Base-by-base conservation (phyloP, 768 basidiomycete genomes). In the Krasilnikovozyma curviuscula region DNA sequence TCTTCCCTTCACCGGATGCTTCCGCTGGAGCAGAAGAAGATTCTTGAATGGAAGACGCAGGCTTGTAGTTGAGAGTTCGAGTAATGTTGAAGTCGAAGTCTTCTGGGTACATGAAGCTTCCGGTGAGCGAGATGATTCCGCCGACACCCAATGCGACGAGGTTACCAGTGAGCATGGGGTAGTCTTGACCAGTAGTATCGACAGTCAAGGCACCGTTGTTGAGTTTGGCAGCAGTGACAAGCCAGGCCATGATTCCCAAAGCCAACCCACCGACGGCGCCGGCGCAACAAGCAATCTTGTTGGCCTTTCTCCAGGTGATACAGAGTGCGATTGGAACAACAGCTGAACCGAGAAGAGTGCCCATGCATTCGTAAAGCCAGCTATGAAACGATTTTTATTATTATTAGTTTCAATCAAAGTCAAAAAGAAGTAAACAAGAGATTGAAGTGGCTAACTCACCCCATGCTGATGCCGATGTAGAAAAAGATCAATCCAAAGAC, bases 301-400 rank as follows among this genome's bases (percentile, higher is more conserved):
- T 93, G 21, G 84, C 82, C 59, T 76, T 79, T 49, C 67, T 72
- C 83, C 84, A 88, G 2, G 82, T 79, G 46, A 89, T 75, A 55
- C 77, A 81, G 19, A 85, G 68, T 0, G 85, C 86, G 54, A 89
- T 83, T 1, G 84, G 83, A 3, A 79, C 79, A 42, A 91, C 88
- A 3, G 73, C 84, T 2, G 78, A 80, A 2, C 86, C 83, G 12
- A 85, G 72, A 32, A 83, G 74, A 41, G 83, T 79, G 2, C 84
- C 83, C 82, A 84, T 44, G 4, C 29, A 25, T 43, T 49, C 48
- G 28, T 49, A 49, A 8, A 50, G 42, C 28, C 29, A 46, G 14
- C n/a, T n/a, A n/a, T n/a, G n/a, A n/a, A n/a, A n/a, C n/a, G n/a
- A n/a, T n/a, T n/a, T n/a, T n/a, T n/a, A n/a, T n/a, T n/a, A n/a